A percentile compares a stretch with the other conserved stretches of the same genome.
These are phyloP conservation scores for Aspergillus saccharolyticus DNA, from an alignment of 495 filamentous ascomycete genomes.

Conservation along the genomic window DNA sequence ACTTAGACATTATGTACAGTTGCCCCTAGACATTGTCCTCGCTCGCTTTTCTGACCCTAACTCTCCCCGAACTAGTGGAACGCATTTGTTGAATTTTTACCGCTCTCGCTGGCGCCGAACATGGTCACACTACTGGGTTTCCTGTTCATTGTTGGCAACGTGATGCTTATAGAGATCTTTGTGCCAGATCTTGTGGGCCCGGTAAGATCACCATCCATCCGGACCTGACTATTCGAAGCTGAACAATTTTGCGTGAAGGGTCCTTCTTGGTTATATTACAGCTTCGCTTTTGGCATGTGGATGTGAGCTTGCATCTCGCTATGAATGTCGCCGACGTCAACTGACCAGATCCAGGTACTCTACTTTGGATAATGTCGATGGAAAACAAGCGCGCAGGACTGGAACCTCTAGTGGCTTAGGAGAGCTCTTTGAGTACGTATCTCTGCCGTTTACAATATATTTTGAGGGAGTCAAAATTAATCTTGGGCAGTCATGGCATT, in stretches of 20 bases:
- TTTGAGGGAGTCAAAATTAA: constrained; percentile 25
- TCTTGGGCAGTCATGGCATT: constrained; percentile 70
- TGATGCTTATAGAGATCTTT: constrained; percentile 69
- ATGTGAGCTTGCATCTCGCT: constrained; percentile 49
- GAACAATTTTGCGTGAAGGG: constrained; percentile 46
- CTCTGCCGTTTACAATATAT: background rate
- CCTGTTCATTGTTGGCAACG: constrained; percentile 85
- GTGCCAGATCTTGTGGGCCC: constrained; percentile 93
- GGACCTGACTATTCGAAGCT: constrained; percentile 14
- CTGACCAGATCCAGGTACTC: constrained; percentile 59
- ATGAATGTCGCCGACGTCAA: constrained; percentile 2
- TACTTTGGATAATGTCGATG: constrained; percentile 97
- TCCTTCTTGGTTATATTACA: constrained; percentile 89
- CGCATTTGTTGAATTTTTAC: constrained; percentile 86
- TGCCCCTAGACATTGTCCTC: background rate
- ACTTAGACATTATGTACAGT: constrained; percentile 84
- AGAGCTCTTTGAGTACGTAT: constrained; percentile 83
- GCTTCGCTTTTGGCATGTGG: constrained; percentile 90
- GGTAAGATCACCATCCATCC: constrained; percentile 43
- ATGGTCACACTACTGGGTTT: constrained; percentile 96
- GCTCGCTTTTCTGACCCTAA: constrained; percentile 7
- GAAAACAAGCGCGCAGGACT: constrained; percentile 92
- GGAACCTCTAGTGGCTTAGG: constrained; percentile 92
- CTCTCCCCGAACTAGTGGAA: constrained; percentile 76
- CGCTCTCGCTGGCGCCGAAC: constrained; percentile 94